Percentiles rank a stretch among this genome's conserved stretches.
Conservation (phyloP, 768 basidiomycete genomes). For the Xerocomellus intermedius region DNA sequence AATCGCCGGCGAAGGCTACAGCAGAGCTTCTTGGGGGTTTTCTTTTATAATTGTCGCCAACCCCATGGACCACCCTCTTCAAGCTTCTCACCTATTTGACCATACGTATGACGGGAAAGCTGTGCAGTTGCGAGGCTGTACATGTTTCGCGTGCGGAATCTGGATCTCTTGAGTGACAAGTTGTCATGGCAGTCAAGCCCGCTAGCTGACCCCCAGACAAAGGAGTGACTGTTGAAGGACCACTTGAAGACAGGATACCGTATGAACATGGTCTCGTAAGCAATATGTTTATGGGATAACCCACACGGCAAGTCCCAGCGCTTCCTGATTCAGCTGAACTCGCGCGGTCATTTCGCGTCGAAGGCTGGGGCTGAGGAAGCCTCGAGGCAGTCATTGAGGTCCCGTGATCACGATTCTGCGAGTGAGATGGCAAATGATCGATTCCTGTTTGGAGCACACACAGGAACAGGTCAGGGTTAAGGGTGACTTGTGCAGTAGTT, state of each 20-base stretch:
- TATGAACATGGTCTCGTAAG: background rate
- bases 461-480: constrained; percentile 27
- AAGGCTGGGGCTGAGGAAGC: constrained; percentile 19
- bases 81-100: constrained; percentile 11
- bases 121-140: constrained; percentile 8
- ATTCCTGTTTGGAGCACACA: constrained; percentile 8
- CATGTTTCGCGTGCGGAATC: constrained; percentile 6
- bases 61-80: background rate
- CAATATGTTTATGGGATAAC: background rate
- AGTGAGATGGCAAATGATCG: constrained; percentile 8
- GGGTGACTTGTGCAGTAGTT: constrained; percentile 10
- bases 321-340: constrained; percentile 12
- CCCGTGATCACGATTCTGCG: constrained; percentile 21
- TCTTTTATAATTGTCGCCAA: constrained; percentile 4
- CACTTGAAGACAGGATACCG: background rate
- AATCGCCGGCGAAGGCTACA: background rate
- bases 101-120: background rate
- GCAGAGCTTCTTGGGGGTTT: background rate
- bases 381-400: constrained; percentile 28
- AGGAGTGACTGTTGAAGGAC: background rate
- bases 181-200: background rate
- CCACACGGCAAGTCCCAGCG: constrained; percentile 4
- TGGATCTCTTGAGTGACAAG: background rate
- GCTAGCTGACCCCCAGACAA: background rate
- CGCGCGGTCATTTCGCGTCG: constrained; percentile 33